Base-by-base conservation (phyloP, 139 green algal genomes). In the Spirogloea muscicola region DNA sequence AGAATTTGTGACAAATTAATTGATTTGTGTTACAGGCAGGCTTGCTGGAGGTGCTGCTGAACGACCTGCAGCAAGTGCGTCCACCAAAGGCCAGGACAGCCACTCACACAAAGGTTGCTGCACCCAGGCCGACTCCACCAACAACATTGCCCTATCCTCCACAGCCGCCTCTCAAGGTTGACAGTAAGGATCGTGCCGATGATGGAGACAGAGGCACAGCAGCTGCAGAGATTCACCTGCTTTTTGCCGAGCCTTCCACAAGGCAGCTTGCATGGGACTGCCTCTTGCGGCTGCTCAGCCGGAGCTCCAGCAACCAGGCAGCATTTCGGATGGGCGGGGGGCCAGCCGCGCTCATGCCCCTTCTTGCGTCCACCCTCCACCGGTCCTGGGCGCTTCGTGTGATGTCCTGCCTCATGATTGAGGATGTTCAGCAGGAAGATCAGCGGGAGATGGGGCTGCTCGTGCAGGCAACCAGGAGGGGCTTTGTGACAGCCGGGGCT, bases 31-130 rank as follows among this genome's bases (percentile, higher is more conserved):
- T n/a, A n/a, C n/a, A n/a, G n/a, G n/a, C n/a, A n/a, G 74, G 74
- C 38, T 55, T 81, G 6, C 13, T 81, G 49, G 65, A 81, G 6
- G 39, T 81, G 16, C 74, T 81, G 13, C 36, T 78, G 6, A 5
- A 57, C 4, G 64, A 81, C 48, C 43, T 81, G 21, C 49, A 52
- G 64, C 68, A 69, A 3, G 76, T 62, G n/a, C n/a, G n/a, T n/a
- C n/a, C n/a, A n/a, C n/a, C n/a, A n/a, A n/a, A n/a, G n/a, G n/a
- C n/a, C n/a, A n/a, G n/a, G n/a, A n/a, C n/a, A n/a, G n/a, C n/a
- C n/a, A n/a, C n/a, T n/a, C n/a, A n/a, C n/a, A n/a, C n/a, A n/a
- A n/a, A n/a, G n/a, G n/a, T n/a, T n/a, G n/a, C n/a, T n/a, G n/a
- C n/a, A n/a, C n/a, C n/a, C n/a, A n/a, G n/a, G n/a, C n/a, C n/a